These are phyloP conservation scores for Rhizophlyctis rosea DNA, from an alignment of 192 early-diverging fungal species.

Conservation along the genomic window DNA sequence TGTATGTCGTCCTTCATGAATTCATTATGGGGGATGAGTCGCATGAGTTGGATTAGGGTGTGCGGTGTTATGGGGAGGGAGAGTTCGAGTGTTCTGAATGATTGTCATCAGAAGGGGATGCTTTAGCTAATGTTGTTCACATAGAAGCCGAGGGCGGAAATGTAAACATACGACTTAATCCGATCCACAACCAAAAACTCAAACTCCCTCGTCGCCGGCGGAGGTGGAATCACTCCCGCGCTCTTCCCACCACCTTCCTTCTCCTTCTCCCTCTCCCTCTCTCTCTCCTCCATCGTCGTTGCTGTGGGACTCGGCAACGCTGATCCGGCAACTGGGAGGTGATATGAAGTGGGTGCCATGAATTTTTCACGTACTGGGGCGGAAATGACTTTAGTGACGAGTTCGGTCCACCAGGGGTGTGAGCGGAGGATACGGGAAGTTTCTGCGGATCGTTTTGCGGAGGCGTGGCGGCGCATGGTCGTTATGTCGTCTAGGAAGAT, in stretches of 20 bases:
- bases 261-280: too few species aligned
- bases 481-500: constrained; percentile 44
- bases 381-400: constrained; percentile 48
- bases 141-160: background rate
- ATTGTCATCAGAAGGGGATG: too few species aligned
- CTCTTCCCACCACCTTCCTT: too few species aligned
- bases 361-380: too few species aligned
- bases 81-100: constrained; percentile 49
- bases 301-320: too few species aligned
- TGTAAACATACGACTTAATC: constrained; percentile 38
- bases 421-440: constrained; percentile 20
- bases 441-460: constrained; percentile 19
- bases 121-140: too few species aligned
- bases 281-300: too few species aligned
- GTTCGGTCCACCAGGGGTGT: constrained; percentile 57
- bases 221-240: too few species aligned
- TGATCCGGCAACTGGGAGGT: too few species aligned
- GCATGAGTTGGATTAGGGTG: constrained; percentile 48
- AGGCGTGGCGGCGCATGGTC: constrained; percentile 39
- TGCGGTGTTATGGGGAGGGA: constrained; percentile 37
- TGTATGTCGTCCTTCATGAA: constrained; percentile 57
- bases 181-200: too few species aligned
- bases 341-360: too few species aligned
- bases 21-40: constrained; percentile 44
- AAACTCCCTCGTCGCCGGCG: too few species aligned